These are phyloP conservation scores for Multifurca ochricompacta DNA, from an alignment of 768 basidiomycete genomes.

Conservation along the genomic window DNA sequence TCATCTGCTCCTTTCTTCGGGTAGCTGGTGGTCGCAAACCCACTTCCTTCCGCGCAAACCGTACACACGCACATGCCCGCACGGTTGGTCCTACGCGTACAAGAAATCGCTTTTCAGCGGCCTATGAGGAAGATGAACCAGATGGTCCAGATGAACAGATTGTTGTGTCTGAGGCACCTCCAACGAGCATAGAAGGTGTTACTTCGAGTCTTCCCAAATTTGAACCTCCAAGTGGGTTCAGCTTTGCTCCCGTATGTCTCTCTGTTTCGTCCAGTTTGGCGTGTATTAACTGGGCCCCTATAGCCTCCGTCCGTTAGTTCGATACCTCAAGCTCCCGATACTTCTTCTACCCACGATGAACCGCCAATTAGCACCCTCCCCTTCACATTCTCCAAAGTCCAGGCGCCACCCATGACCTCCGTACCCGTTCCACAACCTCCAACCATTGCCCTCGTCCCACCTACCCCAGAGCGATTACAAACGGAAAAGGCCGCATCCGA, in stretches of 20 bases:
- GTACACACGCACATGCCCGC: neutral
- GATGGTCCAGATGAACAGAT: constrained; percentile 29
- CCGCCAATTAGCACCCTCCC: constrained; percentile 20
- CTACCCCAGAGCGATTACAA: constrained; percentile 24
- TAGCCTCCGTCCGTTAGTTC: constrained; percentile 14
- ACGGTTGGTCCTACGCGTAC: constrained; percentile 36
- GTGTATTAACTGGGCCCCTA: constrained; percentile 6
- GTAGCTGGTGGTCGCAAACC: constrained; percentile 11
- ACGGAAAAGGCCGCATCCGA: constrained; percentile 8
- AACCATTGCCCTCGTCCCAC: constrained; percentile 26
- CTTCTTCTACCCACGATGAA: constrained; percentile 47
- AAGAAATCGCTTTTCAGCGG: constrained; percentile 59
- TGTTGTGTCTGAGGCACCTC: constrained; percentile 32
- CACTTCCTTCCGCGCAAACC: neutral
- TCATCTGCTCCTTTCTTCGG: neutral
- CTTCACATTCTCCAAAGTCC: constrained; percentile 19
- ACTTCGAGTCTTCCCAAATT: constrained; percentile 44
- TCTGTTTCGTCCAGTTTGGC: neutral
- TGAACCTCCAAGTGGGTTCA: constrained; percentile 55
- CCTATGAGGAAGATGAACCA: constrained; percentile 41
- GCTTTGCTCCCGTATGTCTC: constrained; percentile 53
- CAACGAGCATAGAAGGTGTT: constrained; percentile 32
- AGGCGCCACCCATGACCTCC: constrained; percentile 11
- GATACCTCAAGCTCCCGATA: constrained; percentile 33
- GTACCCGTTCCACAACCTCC: constrained; percentile 15